A percentile compares a stretch with the other conserved stretches of the same genome.
These are phyloP conservation scores for Kodamaea sagamina DNA, from an alignment of 805 yeast species.

Conservation along the genomic window DNA sequence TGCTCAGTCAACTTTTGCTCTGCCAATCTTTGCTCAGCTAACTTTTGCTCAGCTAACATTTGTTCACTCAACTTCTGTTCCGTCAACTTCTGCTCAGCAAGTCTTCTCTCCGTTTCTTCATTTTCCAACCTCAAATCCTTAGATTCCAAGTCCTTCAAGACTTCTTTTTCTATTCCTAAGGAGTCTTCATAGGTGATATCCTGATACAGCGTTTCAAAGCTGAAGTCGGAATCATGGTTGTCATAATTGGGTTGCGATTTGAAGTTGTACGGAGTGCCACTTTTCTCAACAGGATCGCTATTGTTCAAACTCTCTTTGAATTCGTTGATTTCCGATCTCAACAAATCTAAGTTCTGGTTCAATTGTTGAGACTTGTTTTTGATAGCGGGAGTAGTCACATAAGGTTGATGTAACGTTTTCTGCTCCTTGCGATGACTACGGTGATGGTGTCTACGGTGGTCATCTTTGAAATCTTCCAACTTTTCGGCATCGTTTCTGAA, in stretches of 20 bases:
- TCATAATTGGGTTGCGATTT: slow-evolving; percentile 9
- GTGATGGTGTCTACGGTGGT: slow-evolving; percentile 8
- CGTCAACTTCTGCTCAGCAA: neutral
- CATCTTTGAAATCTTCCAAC: neutral
- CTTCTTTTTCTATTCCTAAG: slow-evolving; percentile 27
- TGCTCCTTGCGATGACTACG: slow-evolving; percentile 6
- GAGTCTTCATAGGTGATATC: slow-evolving; percentile 43
- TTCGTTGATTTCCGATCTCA: slow-evolving; percentile 45
- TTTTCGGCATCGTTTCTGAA: neutral
- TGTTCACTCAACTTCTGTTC: neutral
- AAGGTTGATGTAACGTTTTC: slow-evolving; percentile 12
- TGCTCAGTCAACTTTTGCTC: neutral
- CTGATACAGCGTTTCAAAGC: slow-evolving; percentile 42
- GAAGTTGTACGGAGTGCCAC: slow-evolving; percentile 8
- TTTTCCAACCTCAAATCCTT: neutral
- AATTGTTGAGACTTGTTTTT: slow-evolving; percentile 35
- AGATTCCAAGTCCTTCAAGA: slow-evolving; percentile 7
- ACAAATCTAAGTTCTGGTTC: slow-evolving; percentile 43
- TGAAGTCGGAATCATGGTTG: slow-evolving; percentile 30
- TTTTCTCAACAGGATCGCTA: slow-evolving; percentile 20
- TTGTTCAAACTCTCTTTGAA: slow-evolving; percentile 43
- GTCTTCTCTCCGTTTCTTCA: neutral
- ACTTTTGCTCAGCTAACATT: neutral
- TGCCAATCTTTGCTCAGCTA: neutral
- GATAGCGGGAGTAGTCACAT: slow-evolving; percentile 12